A percentile compares a stretch with the other conserved stretches of the same genome.
Conservation (phyloP, 2,329 filamentous ascomycete species). For the Sphaerulina populicola region DNA sequence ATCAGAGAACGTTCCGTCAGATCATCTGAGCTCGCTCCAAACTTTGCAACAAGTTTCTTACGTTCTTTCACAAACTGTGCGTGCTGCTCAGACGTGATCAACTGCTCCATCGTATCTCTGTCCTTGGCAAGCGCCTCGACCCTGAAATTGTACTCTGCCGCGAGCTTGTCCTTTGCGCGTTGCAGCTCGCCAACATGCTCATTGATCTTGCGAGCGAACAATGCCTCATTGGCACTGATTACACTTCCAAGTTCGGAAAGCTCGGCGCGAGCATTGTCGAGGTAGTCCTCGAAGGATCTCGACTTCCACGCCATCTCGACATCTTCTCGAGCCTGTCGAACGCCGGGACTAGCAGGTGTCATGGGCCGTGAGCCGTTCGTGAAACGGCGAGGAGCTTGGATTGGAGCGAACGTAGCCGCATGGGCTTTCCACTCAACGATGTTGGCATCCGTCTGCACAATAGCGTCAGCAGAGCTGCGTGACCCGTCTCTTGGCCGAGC, state of each 20-base stretch:
- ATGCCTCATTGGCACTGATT: conserved; percentile 31
- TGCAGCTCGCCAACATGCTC: conserved; percentile 34
- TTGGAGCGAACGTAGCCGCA: conserved; percentile 8
- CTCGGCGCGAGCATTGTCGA: conserved; percentile 29
- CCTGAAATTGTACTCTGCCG: conserved; percentile 30
- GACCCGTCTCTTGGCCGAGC: conserved; percentile 6
- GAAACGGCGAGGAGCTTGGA: conserved; percentile 12
- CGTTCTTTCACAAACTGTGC: conserved; percentile 30
- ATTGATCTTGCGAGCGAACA: conserved; percentile 32
- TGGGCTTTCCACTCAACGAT: conserved; percentile 16
- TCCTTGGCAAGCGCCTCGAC: conserved; percentile 29
- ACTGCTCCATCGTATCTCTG: conserved; percentile 28
- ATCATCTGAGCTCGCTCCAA: conserved; percentile 22
- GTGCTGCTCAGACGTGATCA: conserved; percentile 26
- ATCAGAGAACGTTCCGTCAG: conserved; percentile 17
- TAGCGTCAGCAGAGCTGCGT: conserved; percentile 14
- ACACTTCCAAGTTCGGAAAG: conserved; percentile 31
- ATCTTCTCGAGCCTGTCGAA: conserved; percentile 17
- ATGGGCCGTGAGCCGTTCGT: conserved; percentile 7
- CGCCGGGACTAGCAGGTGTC: conserved; percentile 17
- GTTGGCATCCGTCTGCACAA: conserved; percentile 21
- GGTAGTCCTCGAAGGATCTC: conserved; percentile 32
- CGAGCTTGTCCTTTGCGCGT: conserved; percentile 30
- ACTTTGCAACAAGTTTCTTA: conserved; percentile 27
- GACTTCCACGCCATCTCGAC: conserved; percentile 19